A percentile compares a stretch with the other conserved stretches of the same genome.
phyloP scores from a whole-genome alignment of 306 rosid genomes.

The Vachellia collinsii region DNA sequence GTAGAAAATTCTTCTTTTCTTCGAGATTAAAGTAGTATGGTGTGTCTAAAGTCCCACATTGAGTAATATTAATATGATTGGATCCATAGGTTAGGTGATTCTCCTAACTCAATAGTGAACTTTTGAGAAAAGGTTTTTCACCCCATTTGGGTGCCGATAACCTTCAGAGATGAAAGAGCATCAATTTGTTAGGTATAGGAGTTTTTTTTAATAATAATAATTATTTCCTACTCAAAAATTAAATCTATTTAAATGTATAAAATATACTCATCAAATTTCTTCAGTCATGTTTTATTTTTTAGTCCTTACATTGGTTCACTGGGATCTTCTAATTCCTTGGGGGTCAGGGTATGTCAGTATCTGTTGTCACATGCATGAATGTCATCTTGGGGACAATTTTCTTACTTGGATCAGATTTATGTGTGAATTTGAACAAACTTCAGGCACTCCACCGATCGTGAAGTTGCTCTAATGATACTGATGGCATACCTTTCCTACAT shows the following conservation, averaged over 20 bases:
- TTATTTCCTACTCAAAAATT: not conserved
- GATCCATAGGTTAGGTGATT: not conserved
- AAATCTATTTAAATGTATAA: not conserved
- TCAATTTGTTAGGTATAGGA: not conserved
- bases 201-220: not conserved
- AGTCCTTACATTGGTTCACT: not conserved
- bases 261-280: not conserved
- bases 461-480: conserved; percentile 96
- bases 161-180: not conserved
- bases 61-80: not conserved
- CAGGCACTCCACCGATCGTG: conserved; percentile 98
- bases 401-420: not conserved
- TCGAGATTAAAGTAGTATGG: not conserved
- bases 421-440: conserved; percentile 22
- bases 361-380: not conserved
- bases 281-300: not conserved
- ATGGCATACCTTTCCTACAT: conserved; percentile 98
- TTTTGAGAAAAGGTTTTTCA: not conserved
- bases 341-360: not conserved
- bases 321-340: not conserved
- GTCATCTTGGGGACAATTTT: not conserved
- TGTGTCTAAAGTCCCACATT: not conserved
- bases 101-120: not conserved
- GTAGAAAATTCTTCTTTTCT: not conserved
- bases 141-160: not conserved